These are phyloP conservation scores for Fusarium penzigii DNA, from an alignment of 2,329 filamentous ascomycete genomes.

Conservation along the genomic window DNA sequence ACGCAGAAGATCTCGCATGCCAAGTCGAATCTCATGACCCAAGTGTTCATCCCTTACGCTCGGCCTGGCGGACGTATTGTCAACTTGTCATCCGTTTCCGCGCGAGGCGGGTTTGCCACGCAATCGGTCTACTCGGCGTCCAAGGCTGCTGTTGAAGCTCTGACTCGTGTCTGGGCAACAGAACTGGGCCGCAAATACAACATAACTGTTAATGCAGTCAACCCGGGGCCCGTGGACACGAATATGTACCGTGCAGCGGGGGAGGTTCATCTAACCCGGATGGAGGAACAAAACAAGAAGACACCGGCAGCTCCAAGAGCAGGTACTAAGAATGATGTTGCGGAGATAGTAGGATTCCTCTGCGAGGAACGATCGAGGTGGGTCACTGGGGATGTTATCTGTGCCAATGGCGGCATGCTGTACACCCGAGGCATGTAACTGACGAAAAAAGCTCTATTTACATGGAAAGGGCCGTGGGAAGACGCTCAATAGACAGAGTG, in stretches of 20 bases:
- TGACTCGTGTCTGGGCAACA: constrained; percentile 52
- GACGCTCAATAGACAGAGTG: too few species aligned
- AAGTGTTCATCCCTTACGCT: constrained; percentile 64
- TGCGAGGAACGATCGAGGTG: constrained; percentile 17
- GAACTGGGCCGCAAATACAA: constrained; percentile 49
- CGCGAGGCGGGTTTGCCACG: constrained; percentile 45
- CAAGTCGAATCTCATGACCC: too few species aligned
- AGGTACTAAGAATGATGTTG: constrained; percentile 20
- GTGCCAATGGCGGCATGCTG: constrained; percentile 8
- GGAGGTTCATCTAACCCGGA: constrained; percentile 6
- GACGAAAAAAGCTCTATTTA: too few species aligned
- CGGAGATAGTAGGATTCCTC: constrained; percentile 7
- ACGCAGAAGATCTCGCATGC: too few species aligned
- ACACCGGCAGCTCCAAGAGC: constrained; percentile 2
- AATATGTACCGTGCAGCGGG: constrained; percentile 40
- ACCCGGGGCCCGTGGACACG: constrained; percentile 51
- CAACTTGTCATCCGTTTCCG: constrained; percentile 50
- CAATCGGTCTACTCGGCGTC: constrained; percentile 53
- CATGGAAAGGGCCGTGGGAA: too few species aligned
- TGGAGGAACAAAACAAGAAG: too few species aligned
- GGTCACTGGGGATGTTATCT: constrained; percentile 23
- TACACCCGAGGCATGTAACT: too few species aligned
- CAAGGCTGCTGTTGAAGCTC: constrained; percentile 54
- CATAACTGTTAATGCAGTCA: constrained; percentile 55
- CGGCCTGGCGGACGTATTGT: constrained; percentile 60